These are phyloP conservation scores for Ustilago crameri DNA, from an alignment of 1,284 basidiomycete genomes.

Conservation along the genomic window DNA sequence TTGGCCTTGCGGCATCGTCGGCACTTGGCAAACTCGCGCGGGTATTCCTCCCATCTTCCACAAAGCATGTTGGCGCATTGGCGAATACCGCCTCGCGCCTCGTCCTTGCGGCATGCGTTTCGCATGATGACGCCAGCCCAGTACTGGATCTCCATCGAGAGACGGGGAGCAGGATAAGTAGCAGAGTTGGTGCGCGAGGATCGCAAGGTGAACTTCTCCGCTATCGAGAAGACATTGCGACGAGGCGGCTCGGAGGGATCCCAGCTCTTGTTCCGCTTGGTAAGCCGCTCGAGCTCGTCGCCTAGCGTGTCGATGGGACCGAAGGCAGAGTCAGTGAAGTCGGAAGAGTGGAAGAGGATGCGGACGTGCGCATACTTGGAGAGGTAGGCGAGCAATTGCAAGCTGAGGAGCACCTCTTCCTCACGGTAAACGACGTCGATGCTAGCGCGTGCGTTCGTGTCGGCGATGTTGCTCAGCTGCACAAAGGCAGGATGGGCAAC, in stretches of 20 bases:
- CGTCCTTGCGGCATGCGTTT: constrained; percentile 97
- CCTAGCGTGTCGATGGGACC: constrained; percentile 55
- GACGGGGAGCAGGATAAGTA: constrained; percentile 71
- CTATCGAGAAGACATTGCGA: constrained; percentile 82
- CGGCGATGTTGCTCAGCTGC: constrained; percentile 38
- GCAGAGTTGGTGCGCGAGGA: constrained; percentile 75
- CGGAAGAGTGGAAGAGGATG: constrained; percentile 83
- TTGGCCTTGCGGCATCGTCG: constrained; percentile 95
- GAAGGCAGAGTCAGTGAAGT: constrained; percentile 49
- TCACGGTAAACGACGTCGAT: constrained; percentile 77
- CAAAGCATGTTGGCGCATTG: constrained; percentile 95
- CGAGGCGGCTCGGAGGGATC: constrained; percentile 67
- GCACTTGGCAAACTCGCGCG: constrained; percentile 97
- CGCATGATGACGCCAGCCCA: constrained; percentile 99
- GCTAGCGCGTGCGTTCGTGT: constrained; percentile 28
- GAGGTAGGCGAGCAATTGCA: constrained; percentile 94
- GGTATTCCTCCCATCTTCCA: constrained; percentile 91
- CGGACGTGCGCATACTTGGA: constrained; percentile 98
- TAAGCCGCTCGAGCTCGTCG: constrained; percentile 35
- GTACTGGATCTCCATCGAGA: constrained; percentile 94
- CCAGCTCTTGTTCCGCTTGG: constrained; percentile 55
- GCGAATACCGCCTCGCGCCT: constrained; percentile 85
- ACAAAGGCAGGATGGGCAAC: constrained; percentile 37
- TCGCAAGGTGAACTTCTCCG: constrained; percentile 94
- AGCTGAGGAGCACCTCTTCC: constrained; percentile 88